Conservation (phyloP, 805 yeast species). For the Candida corydali region DNA sequence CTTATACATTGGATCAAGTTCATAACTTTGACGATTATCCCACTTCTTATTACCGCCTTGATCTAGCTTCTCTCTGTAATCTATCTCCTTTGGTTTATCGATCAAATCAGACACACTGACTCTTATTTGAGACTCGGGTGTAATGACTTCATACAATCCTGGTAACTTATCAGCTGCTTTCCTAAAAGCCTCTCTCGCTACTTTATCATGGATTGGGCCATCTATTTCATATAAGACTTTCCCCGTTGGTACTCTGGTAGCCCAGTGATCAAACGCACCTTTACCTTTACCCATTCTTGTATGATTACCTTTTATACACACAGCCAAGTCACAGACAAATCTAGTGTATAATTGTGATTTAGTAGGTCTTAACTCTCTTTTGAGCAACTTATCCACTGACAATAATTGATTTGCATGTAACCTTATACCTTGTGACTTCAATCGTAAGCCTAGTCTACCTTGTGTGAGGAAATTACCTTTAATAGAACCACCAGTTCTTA, state of each 20-base stretch:
- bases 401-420: slow-evolving; percentile 82
- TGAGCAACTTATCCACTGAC: slow-evolving; percentile 84
- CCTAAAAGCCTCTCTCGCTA: slow-evolving; percentile 85
- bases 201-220: slow-evolving; percentile 75
- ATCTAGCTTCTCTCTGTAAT: slow-evolving; percentile 53
- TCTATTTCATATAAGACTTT: slow-evolving; percentile 86
- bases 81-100: slow-evolving; percentile 42
- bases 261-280: slow-evolving; percentile 97
- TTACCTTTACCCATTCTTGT: slow-evolving; percentile 99
- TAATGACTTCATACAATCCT: slow-evolving; percentile 83
- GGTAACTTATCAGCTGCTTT: slow-evolving; percentile 91
- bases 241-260: slow-evolving; percentile 93
- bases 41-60: slow-evolving; percentile 64
- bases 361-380: slow-evolving; percentile 77
- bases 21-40: slow-evolving; percentile 49
- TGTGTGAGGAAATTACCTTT: slow-evolving; percentile 81
- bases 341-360: slow-evolving; percentile 77
- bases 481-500: slow-evolving; percentile 89
- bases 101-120: slow-evolving; percentile 61
- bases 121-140: slow-evolving; percentile 59
- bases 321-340: slow-evolving; percentile 79
- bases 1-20: slow-evolving; percentile 45
- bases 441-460: slow-evolving; percentile 83
- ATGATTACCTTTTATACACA: slow-evolving; percentile 95
- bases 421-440: slow-evolving; percentile 84